Conservation (phyloP, 2,329 filamentous ascomycete genomes). For the Cephalotrichum gorgonifer region DNA sequence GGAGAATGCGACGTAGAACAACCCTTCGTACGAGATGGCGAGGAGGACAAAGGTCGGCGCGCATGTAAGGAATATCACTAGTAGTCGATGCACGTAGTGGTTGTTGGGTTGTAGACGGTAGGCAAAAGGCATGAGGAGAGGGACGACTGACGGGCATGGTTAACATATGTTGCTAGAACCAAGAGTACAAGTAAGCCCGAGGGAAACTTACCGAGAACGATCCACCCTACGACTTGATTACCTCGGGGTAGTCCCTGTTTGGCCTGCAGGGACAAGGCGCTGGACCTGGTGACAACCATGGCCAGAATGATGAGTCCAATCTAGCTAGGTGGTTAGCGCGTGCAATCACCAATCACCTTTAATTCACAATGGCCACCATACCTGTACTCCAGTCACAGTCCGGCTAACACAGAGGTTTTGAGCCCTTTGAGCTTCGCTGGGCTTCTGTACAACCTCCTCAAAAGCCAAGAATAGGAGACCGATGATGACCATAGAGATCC, state of each 20-base stretch:
- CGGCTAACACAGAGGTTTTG: conserved; percentile 33
- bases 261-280: conserved; percentile 73
- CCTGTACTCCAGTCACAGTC: conserved; percentile 55
- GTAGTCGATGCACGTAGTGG: conserved; percentile 82
- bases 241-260: conserved; percentile 77
- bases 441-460: conserved; percentile 46
- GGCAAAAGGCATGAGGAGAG: conserved; percentile 69
- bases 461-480: conserved; percentile 73
- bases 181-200: too few relatives aligned
- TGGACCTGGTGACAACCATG: conserved; percentile 79
- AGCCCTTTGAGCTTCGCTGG: conserved; percentile 10
- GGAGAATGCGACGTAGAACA: conserved; percentile 91
- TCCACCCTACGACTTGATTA: conserved; percentile 80
- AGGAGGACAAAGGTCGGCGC: conserved; percentile 91
- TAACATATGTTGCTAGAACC: too few relatives aligned
- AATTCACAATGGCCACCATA: conserved; percentile 23
- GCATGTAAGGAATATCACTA: conserved; percentile 85
- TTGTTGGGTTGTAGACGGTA: conserved; percentile 71
- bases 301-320: conserved; percentile 70
- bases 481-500: conserved; percentile 63
- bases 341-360: background rate
- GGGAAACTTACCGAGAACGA: conserved; percentile 52
- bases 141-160: too few relatives aligned
- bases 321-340: conserved; percentile 19
- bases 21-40: conserved; percentile 91